A percentile compares a stretch with the other conserved stretches of the same genome.
Conservation (phyloP, 345 rosid species). For the Bruguiera parviflora region DNA sequence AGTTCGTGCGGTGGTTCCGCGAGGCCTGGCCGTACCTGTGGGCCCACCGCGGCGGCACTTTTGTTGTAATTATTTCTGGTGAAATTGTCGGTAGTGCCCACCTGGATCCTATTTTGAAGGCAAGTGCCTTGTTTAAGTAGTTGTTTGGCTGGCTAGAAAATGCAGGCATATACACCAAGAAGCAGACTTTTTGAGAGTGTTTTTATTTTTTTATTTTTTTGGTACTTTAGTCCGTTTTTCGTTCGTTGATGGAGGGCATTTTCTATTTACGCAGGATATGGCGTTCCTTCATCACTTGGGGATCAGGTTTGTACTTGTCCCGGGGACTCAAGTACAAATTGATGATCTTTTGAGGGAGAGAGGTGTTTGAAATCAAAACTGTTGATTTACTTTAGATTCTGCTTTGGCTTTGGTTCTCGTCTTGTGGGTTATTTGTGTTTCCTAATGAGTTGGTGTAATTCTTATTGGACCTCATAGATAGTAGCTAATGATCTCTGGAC, state of each 20-base stretch:
- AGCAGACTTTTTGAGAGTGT: neutral
- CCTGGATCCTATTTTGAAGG: conserved; percentile 74
- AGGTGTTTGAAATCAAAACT: conserved; percentile 36
- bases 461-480: too few relatives aligned
- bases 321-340: conserved; percentile 87
- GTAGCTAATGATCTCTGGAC: too few relatives aligned
- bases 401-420: neutral
- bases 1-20: conserved; percentile 85
- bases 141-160: neutral
- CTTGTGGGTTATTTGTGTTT: neutral
- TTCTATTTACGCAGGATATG: conserved; percentile 59
- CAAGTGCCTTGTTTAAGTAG: conserved; percentile 18
- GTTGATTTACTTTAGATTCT: neutral
- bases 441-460: neutral
- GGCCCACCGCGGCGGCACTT: conserved; percentile 79
- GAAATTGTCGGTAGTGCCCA: conserved; percentile 54
- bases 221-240: too few relatives aligned
- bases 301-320: conserved; percentile 73
- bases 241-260: neutral
- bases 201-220: neutral
- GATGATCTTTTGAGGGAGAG: conserved; percentile 74
- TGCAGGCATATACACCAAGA: neutral
- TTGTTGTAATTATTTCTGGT: conserved; percentile 68
- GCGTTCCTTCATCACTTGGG: conserved; percentile 92
- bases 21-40: conserved; percentile 98